phyloP scores from a whole-genome alignment of 129 eudicot genomes.

The Heracleum sosnowskyi region DNA sequence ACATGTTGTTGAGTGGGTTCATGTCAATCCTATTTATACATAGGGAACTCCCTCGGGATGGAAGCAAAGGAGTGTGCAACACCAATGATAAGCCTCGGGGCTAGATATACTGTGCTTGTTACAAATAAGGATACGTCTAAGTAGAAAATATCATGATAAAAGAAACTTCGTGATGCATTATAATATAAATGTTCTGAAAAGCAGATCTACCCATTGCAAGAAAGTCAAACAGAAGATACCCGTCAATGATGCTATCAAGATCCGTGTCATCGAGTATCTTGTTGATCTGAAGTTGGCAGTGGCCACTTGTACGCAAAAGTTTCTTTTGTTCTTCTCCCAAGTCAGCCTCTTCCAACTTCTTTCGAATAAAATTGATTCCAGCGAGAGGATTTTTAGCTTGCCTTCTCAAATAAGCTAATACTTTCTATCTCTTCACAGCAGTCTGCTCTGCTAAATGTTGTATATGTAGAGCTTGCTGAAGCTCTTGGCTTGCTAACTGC shows the following conservation, averaged over 20 bases:
- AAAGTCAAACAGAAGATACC: constrained; percentile 30
- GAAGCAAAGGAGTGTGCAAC: not conserved
- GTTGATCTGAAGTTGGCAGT: constrained; percentile 81
- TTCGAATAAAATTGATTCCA: constrained; percentile 64
- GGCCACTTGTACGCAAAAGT: constrained; percentile 50
- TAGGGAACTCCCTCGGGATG: not conserved
- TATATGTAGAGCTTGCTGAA: constrained; percentile 82
- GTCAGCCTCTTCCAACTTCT: constrained; percentile 64
- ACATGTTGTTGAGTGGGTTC: not conserved
- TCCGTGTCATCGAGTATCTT: constrained; percentile 87
- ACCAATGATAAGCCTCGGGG: not conserved
- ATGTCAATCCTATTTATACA: not conserved
- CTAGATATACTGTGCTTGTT: not conserved
- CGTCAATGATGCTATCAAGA: constrained; percentile 77
- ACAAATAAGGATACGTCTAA: not conserved
- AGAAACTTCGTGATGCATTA: not conserved
- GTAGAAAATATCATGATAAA: not conserved
- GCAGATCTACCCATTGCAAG: not conserved
- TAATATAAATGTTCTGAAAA: not conserved
- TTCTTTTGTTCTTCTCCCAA: constrained; percentile 64
- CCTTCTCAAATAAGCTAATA: constrained; percentile 65
- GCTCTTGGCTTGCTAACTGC: constrained; percentile 86
- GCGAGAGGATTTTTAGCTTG: constrained; percentile 81
- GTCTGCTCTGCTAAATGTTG: constrained; percentile 72
- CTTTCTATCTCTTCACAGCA: constrained; percentile 64